Conservation (phyloP, 23 red algal species). For the Gracilaria caudata region DNA sequence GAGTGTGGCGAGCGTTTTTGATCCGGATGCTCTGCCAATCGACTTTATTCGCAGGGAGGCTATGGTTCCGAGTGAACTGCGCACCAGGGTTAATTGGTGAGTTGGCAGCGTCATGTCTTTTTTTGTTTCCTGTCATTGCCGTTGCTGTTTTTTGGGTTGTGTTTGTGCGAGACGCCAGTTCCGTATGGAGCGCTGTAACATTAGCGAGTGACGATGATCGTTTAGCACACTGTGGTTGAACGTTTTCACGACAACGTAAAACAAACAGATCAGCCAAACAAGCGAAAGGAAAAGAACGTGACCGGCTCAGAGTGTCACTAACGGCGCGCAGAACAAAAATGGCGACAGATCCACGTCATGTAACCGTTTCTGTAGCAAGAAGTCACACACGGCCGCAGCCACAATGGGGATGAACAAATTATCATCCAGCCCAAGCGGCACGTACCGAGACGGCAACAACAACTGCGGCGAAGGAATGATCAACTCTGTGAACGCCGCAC, state of each 20-base stretch:
- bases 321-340: neutral
- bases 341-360: slow-evolving; percentile 45
- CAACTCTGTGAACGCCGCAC: slow-evolving; percentile 56
- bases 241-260: neutral
- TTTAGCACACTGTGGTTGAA: too few species aligned
- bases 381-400: neutral
- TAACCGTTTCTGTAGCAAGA: neutral
- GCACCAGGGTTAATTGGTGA: slow-evolving; percentile 69
- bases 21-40: slow-evolving; percentile 75
- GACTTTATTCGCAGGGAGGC: slow-evolving; percentile 78
- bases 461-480: slow-evolving; percentile 51
- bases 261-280: too few species aligned
- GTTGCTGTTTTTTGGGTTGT: neutral
- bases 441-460: neutral
- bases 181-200: neutral
- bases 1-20: slow-evolving; percentile 50
- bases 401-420: slow-evolving; percentile 69
- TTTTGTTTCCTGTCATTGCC: neutral
- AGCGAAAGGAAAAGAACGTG: neutral
- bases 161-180: neutral
- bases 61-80: slow-evolving; percentile 43
- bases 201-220: neutral
- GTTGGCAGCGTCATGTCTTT: neutral
- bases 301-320: neutral
- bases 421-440: slow-evolving; percentile 69